A percentile compares a stretch with the other conserved stretches of the same genome.
Conservation (phyloP, 2,329 filamentous ascomycete species). For the Furcasterigmium furcatum region DNA sequence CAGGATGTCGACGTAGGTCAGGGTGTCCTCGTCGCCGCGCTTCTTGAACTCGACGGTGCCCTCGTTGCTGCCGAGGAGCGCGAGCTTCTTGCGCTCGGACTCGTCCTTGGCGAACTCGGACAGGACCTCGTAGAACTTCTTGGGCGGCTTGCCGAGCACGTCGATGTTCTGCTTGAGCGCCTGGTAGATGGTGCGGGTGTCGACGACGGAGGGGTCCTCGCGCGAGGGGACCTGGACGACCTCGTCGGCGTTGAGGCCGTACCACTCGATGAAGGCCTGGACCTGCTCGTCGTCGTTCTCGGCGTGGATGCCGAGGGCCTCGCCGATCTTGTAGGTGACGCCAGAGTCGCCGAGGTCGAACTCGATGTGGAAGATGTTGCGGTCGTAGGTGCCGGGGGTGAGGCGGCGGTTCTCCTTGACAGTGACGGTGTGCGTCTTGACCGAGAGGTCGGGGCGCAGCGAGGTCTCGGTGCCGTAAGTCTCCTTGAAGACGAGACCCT, state of each 20-base stretch:
- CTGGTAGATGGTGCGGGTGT: constrained; percentile 92
- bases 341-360: constrained; percentile 92
- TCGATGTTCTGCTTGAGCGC: constrained; percentile 89
- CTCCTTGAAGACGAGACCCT: constrained; percentile 91
- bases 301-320: constrained; percentile 93
- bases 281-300: constrained; percentile 84
- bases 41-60: constrained; percentile 90
- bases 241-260: constrained; percentile 77
- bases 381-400: constrained; percentile 84
- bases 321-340: constrained; percentile 93
- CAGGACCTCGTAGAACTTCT: constrained; percentile 94
- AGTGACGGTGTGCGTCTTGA: constrained; percentile 82
- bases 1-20: constrained; percentile 88
- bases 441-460: constrained; percentile 80
- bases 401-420: constrained; percentile 96
- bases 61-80: constrained; percentile 71
- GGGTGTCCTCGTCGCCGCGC: constrained; percentile 83
- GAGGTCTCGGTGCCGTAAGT: constrained; percentile 72
- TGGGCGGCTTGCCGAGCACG: constrained; percentile 93
- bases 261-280: constrained; percentile 82
- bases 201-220: constrained; percentile 69
- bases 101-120: constrained; percentile 83
- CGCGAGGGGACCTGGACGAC: constrained; percentile 89
- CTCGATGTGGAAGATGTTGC: constrained; percentile 99
- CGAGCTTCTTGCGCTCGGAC: constrained; percentile 76